Conservation (phyloP, 108 stramenopile genomes). For the Seminavis robusta region DNA sequence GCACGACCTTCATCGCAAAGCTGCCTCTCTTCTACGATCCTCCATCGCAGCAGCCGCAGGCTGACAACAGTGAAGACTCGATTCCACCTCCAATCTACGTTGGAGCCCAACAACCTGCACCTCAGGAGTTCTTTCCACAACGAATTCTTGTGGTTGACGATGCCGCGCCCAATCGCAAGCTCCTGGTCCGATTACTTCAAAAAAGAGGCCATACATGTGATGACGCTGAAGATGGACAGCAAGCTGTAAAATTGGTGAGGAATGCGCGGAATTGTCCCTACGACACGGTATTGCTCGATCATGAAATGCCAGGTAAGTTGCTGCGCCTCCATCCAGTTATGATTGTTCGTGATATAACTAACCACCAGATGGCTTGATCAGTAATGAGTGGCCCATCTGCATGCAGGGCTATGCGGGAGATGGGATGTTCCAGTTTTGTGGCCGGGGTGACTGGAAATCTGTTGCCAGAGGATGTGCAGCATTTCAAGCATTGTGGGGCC, state of each 20-base stretch:
- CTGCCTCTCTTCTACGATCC: slow-evolving; percentile 23
- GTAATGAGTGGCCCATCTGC: too few relatives aligned
- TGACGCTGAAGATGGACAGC: slow-evolving; percentile 30
- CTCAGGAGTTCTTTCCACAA: neutral
- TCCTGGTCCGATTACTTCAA: slow-evolving; percentile 17
- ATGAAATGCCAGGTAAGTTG: slow-evolving; percentile 37
- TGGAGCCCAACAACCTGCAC: too few relatives aligned
- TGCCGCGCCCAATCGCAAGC: slow-evolving; percentile 16
- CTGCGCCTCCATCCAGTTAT: too few relatives aligned
- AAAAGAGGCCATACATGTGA: slow-evolving; percentile 22
- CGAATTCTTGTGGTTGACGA: slow-evolving; percentile 4
- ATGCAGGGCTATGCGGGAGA: too few relatives aligned
- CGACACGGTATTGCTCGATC: slow-evolving; percentile 10
- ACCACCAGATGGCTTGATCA: too few relatives aligned
- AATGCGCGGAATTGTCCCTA: neutral
- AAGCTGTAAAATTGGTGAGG: slow-evolving; percentile 20
- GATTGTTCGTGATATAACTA: too few relatives aligned
- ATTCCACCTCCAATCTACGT: too few relatives aligned
- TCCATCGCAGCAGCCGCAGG: neutral
- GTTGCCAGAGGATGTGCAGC: slow-evolving; percentile 28
- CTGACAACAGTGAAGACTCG: neutral
- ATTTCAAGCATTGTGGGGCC: slow-evolving; percentile 35
- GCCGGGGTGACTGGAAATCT: slow-evolving; percentile 41
- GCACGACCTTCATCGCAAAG: slow-evolving; percentile 28
- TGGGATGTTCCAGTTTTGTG: slow-evolving; percentile 29